Percentiles rank a stretch among this genome's conserved stretches.
These are phyloP conservation scores for Ascochyta lentis DNA, from an alignment of 2,329 filamentous ascomycete genomes.

Conservation along the genomic window DNA sequence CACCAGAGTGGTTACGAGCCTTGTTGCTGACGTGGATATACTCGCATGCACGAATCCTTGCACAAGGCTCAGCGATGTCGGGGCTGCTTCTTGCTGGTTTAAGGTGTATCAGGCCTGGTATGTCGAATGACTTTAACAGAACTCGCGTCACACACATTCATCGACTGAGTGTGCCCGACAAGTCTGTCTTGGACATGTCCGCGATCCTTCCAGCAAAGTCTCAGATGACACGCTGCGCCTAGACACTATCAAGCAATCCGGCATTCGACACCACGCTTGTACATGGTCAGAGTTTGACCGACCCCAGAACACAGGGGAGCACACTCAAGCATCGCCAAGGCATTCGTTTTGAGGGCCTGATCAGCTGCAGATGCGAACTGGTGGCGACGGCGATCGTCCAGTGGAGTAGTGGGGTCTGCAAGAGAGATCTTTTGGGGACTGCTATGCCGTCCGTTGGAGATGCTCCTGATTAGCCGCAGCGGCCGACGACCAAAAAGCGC, in stretches of 20 bases:
- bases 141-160: not conserved
- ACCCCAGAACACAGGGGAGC: not conserved
- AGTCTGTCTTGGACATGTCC: too few relatives aligned
- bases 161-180: not conserved
- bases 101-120: not conserved
- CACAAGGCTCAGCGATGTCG: not conserved
- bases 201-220: not conserved
- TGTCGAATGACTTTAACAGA: not conserved
- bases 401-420: conserved; percentile 14
- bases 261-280: not conserved
- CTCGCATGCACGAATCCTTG: not conserved
- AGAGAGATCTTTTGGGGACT: not conserved
- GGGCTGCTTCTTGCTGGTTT: not conserved
- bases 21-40: not conserved
- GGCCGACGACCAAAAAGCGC: not conserved
- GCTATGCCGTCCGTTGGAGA: not conserved
- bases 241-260: not conserved
- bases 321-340: conserved; percentile 4
- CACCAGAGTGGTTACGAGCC: not conserved
- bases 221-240: not conserved
- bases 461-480: not conserved
- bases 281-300: not conserved
- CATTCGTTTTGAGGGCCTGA: not conserved
- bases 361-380: conserved; percentile 8
- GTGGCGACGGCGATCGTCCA: conserved; percentile 13